Base-by-base conservation (phyloP, 257 asterid species). In the Solanum chmielewskii region DNA sequence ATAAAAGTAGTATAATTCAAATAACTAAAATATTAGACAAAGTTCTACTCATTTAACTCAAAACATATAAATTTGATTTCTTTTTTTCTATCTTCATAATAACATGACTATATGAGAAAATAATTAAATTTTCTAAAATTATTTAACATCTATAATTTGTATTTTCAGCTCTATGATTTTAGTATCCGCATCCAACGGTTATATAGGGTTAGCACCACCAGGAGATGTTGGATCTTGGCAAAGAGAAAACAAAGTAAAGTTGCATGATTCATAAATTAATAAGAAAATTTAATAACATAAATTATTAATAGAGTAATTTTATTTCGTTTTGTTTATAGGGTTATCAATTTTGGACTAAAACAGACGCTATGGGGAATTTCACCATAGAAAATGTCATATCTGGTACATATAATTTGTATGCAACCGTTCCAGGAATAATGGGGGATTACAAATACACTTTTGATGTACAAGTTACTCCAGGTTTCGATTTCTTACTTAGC, bases 141-240 rank as follows among this genome's bases (percentile, higher is more conserved):
- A 33, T 77, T 7, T n/a, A 14, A 44, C 15, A 78, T 44, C 9
- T 9, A 41, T 76, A n/a, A 76, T 45, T 45, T 45, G 15, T 78
- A 44, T 45, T 78, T 77, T 45, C 62, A 78, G 84, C 64, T 45
- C 84, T 78, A 45, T 25, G 9, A 25, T 3, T 25, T 44, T 78
- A 78, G 87, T 92, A 62, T 83, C 82, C 25, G 93, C 98, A 41
- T 88, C 64, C 86, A 88, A 90, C 21, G 93, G 95, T 41, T 92
- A 86, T 73, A 60, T 94, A 12, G 98, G 97, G 64, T 84, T 94
- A 47, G 98, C 97, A 49, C 85, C 85, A 2, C 92, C 94, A 0
- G 97, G 97, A 41, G 94, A 92, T 7, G 62, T 83, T n/a, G 98
- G 98, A 90, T 94, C 96, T 10, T 94, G 97, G 97, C 98, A 94